A percentile compares a stretch with the other conserved stretches of the same genome.
phyloP scores from a whole-genome alignment of 805 yeast species.

The Maudiozyma serrabonitensis region DNA sequence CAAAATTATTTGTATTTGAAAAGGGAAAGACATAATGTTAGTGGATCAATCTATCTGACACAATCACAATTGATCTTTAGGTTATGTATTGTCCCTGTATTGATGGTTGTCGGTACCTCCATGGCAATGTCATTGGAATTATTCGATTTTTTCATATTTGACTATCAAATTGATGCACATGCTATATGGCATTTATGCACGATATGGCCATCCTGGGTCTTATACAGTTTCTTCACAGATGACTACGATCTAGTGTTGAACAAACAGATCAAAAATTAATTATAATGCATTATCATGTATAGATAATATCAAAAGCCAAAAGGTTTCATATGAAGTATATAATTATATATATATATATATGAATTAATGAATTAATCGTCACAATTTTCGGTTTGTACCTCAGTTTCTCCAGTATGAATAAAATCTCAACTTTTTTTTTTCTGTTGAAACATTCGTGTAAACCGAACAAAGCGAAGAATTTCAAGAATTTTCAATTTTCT shows the following conservation, averaged over 20 bases:
- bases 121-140: conserved; percentile 83
- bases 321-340: too few species aligned
- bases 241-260: conserved; percentile 28
- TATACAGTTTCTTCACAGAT: conserved; percentile 53
- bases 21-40: not conserved
- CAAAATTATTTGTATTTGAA: conserved; percentile 21
- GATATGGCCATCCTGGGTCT: conserved; percentile 63
- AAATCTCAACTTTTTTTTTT: too few species aligned
- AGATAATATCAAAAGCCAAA: too few species aligned
- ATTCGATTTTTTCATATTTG: conserved; percentile 75
- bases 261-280: not conserved
- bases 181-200: conserved; percentile 90
- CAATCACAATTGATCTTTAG: conserved; percentile 8
- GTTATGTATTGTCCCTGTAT: conserved; percentile 38
- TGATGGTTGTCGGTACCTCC: conserved; percentile 42
- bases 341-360: too few species aligned
- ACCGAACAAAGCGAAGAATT: too few species aligned
- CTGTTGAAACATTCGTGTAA: too few species aligned
- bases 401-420: too few species aligned
- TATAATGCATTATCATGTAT: too few species aligned
- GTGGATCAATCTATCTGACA: conserved; percentile 1
- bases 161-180: conserved; percentile 76
- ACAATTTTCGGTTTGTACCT: too few species aligned
- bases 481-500: too few species aligned
- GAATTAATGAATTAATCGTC: too few species aligned